Evolutionary conservation across 371 early-diverging fungal genomes (phyloP).

Genomic region (Vavraia culicis): DNA sequence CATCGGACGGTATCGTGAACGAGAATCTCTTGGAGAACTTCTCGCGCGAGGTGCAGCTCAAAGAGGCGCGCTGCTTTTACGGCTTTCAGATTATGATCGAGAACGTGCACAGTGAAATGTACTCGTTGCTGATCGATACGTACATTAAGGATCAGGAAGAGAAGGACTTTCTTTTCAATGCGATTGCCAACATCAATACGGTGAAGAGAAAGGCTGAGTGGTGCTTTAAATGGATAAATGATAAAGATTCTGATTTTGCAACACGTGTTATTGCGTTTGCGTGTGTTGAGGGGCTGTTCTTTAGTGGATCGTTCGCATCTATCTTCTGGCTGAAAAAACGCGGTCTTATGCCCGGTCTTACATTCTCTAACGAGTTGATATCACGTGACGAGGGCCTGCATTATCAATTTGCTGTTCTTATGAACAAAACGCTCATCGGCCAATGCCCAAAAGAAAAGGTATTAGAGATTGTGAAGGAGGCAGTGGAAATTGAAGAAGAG

Average conservation of each 20-base stretch:
- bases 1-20: conserved; percentile 95
- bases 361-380: conserved; percentile 95
- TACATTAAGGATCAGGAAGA: conserved; percentile 72
- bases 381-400: conserved; percentile 98
- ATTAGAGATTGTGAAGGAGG: conserved; percentile 55
- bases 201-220: conserved; percentile 90
- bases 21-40: conserved; percentile 89
- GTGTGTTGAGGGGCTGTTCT: conserved; percentile 98
- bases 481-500: conserved; percentile 78
- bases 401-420: conserved; percentile 89
- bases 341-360: conserved; percentile 93
- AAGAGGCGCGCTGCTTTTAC: conserved; percentile 91
- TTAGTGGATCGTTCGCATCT: conserved; percentile 84
- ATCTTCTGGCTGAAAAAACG: conserved; percentile 99
- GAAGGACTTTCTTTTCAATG: conserved; percentile 71
- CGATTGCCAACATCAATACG: conserved; percentile 82
- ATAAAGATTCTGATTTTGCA: conserved; percentile 60
- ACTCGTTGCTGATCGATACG: conserved; percentile 85
- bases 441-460: conserved; percentile 55
- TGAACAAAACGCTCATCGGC: conserved; percentile 61
- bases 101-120: conserved; percentile 96
- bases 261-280: conserved; percentile 91
- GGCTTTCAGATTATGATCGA: conserved; percentile 99
- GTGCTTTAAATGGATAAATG: conserved; percentile 85
- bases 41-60: conserved; percentile 79